Percentiles rank a stretch among this genome's conserved stretches.
Conservation (phyloP, 352 stramenopile genomes). For the Achlya hypogyna region DNA sequence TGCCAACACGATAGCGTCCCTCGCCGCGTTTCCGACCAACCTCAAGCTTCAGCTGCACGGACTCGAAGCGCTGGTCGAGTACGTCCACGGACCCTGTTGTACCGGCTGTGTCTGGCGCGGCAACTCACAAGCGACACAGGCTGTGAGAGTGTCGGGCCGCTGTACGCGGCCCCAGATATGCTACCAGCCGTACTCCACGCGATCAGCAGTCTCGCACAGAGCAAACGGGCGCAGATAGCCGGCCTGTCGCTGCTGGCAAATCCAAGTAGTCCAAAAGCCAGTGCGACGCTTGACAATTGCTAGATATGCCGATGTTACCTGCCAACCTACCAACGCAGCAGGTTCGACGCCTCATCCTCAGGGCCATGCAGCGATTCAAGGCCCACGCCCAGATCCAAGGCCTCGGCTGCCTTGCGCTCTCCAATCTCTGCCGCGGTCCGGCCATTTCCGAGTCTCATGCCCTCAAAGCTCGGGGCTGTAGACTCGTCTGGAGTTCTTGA, state of each 20-base stretch:
- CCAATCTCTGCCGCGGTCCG: neutral
- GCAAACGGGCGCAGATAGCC: slow-evolving; percentile 10
- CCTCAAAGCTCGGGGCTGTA: no score
- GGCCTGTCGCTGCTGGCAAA: slow-evolving; percentile 11
- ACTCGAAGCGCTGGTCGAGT: neutral
- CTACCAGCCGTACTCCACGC: neutral
- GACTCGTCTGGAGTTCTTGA: neutral
- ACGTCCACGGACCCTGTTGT: neutral
- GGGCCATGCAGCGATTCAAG: neutral
- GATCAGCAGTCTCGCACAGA: neutral
- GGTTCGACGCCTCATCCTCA: neutral
- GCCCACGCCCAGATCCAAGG: slow-evolving; percentile 1
- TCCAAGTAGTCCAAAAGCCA: neutral
- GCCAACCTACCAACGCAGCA: neutral
- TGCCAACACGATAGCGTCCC: slow-evolving; percentile 5
- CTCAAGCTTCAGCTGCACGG: slow-evolving; percentile 15
- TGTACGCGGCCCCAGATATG: neutral
- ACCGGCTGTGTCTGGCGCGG: no score
- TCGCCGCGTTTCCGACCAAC: slow-evolving; percentile 3
- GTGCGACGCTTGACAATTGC: neutral
- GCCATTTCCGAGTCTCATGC: no score
- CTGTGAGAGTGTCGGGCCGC: neutral
- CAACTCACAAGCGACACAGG: neutral
- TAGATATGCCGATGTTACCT: neutral
- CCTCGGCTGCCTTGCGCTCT: slow-evolving; percentile 2